Evolutionary conservation across 768 basidiomycete genomes (phyloP).

Genomic region (Collybiopsis confluens): DNA sequence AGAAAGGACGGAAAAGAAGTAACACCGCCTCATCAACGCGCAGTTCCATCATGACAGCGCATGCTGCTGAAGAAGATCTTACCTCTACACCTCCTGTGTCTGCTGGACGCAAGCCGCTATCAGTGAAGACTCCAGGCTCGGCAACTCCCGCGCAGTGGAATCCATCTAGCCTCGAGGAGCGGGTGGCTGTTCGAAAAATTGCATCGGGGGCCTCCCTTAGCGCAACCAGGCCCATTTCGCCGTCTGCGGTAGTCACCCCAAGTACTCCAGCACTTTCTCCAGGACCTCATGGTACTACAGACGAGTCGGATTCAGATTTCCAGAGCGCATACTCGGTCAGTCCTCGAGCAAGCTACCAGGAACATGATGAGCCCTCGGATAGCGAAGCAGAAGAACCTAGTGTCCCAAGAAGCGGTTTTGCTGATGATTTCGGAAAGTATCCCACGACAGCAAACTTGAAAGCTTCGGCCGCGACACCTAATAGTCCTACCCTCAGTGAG

Average conservation of each 20-base stretch:
- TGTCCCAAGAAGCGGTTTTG: constrained; percentile 25
- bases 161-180: not conserved
- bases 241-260: constrained; percentile 27
- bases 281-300: constrained; percentile 40
- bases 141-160: not conserved
- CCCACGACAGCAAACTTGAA: constrained; percentile 34
- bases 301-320: constrained; percentile 83
- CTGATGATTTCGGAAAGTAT: constrained; percentile 26
- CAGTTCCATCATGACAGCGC: constrained; percentile 19
- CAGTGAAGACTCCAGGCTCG: not conserved
- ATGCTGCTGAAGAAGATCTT: constrained; percentile 19
- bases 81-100: constrained; percentile 23
- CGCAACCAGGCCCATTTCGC: constrained; percentile 21
- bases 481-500: constrained; percentile 33
- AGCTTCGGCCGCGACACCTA: constrained; percentile 41
- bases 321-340: constrained; percentile 82
- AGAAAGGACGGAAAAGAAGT: constrained; percentile 45
- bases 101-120: not conserved
- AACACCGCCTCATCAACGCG: constrained; percentile 59
- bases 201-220: constrained; percentile 22
- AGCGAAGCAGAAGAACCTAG: constrained; percentile 21
- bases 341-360: constrained; percentile 59
- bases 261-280: constrained; percentile 31
- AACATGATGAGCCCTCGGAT: constrained; percentile 11
- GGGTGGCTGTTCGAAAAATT: constrained; percentile 10